phyloP scores from a whole-genome alignment of 352 stramenopile species.

The Bremia lactucae region DNA sequence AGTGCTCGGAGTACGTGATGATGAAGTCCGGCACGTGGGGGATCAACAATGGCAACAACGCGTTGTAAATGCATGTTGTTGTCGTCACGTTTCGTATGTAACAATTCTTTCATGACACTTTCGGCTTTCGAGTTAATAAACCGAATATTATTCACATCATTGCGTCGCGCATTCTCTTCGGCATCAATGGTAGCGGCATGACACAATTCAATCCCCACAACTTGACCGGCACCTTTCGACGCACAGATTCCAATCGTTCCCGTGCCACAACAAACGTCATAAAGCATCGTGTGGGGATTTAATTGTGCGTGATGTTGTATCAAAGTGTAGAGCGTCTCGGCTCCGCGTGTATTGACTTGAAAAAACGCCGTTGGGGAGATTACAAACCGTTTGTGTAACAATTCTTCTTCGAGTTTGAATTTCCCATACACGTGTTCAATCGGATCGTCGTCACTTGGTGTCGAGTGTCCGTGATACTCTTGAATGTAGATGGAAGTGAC shows the following conservation, averaged over 20 bases:
- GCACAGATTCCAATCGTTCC: conserved; percentile 96
- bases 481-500: conserved; percentile 90
- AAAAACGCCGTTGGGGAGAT: conserved; percentile 91
- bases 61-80: conserved; percentile 45
- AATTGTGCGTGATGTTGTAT: conserved; percentile 84
- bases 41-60: conserved; percentile 95
- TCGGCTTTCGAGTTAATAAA: conserved; percentile 90
- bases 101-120: conserved; percentile 82
- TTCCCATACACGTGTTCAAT: conserved; percentile 68
- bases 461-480: conserved; percentile 86
- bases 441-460: conserved; percentile 82
- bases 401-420: conserved; percentile 65
- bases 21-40: conserved; percentile 92
- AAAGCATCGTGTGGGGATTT: conserved; percentile 80
- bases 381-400: conserved; percentile 84
- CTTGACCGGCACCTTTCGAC: conserved; percentile 65
- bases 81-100: conserved; percentile 46
- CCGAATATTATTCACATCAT: conserved; percentile 76
- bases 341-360: conserved; percentile 92
- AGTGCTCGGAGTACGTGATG: conserved; percentile 83
- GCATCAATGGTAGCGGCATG: conserved; percentile 87
- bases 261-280: conserved; percentile 98
- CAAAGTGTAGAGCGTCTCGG: conserved; percentile 92
- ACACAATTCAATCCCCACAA: conserved; percentile 85
- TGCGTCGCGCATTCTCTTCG: conserved; percentile 72